These are phyloP conservation scores for Eucalyptus pauciflora DNA, from an alignment of 345 rosid genomes.

Conservation along the genomic window DNA sequence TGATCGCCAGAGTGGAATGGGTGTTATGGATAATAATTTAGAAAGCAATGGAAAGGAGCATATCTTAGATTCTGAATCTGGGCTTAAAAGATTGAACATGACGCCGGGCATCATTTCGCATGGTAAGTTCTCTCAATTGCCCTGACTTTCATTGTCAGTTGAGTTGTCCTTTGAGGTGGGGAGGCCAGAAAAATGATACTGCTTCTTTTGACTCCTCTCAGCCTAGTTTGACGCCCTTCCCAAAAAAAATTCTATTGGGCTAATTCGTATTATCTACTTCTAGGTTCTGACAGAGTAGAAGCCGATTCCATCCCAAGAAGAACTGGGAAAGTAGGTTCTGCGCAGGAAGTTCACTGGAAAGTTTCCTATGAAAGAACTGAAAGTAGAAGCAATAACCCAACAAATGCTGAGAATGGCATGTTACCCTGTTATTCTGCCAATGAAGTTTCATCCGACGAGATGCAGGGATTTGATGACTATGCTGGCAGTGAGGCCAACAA, in stretches of 20 bases:
- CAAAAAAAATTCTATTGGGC: background rate
- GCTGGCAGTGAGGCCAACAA: background rate
- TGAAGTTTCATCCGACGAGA: background rate
- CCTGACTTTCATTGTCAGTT: conserved; percentile 13
- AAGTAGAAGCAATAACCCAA: background rate
- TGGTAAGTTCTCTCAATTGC: conserved; percentile 6
- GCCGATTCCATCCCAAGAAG: background rate
- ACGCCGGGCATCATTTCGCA: background rate
- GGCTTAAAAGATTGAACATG: conserved; percentile 4
- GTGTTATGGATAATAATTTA: background rate
- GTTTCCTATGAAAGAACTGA: background rate
- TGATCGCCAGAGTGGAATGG: conserved; percentile 42
- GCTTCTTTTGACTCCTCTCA: conserved; percentile 7
- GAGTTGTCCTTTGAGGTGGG: conserved; percentile 26
- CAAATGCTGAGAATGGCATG: background rate
- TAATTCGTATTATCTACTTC: background rate
- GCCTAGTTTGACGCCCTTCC: background rate
- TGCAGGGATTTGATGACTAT: background rate
- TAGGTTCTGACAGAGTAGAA: conserved; percentile 1
- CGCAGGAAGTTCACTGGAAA: conserved; percentile 5
- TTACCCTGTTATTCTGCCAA: background rate
- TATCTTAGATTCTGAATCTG: conserved; percentile 1
- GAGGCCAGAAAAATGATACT: conserved; percentile 14
- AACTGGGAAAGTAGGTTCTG: conserved; percentile 5
- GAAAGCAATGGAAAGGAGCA: conserved; percentile 5